Evolutionary conservation across 2,329 filamentous ascomycete species (phyloP).

Genomic region (Penicillium freii): DNA sequence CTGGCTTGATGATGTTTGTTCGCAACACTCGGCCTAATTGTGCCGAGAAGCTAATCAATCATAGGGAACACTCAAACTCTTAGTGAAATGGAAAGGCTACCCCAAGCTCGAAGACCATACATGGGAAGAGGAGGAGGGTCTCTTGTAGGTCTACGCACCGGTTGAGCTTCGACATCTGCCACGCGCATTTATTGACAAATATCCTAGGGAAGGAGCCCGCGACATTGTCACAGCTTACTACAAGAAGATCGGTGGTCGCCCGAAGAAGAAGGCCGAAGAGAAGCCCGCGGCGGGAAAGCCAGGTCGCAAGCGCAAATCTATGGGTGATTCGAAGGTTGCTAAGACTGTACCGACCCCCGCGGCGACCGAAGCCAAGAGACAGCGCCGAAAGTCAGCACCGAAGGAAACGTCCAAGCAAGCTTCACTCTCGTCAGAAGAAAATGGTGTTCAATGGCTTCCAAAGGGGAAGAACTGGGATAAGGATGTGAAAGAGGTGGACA

Average conservation of each 20-base stretch:
- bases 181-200: slow-evolving; percentile 17
- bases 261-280: slow-evolving; percentile 27
- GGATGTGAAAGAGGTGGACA: slow-evolving; percentile 43
- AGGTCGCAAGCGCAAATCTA: slow-evolving; percentile 37
- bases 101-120: slow-evolving; percentile 45
- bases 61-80: slow-evolving; percentile 40
- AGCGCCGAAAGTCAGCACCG: slow-evolving; percentile 27
- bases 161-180: neutral
- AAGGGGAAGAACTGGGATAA: slow-evolving; percentile 45
- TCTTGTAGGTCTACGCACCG: slow-evolving; percentile 33
- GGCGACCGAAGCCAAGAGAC: slow-evolving; percentile 26
- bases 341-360: slow-evolving; percentile 20
- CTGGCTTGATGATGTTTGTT: slow-evolving; percentile 36
- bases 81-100: slow-evolving; percentile 51
- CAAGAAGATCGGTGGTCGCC: slow-evolving; percentile 42
- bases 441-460: slow-evolving; percentile 38
- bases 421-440: slow-evolving; percentile 12
- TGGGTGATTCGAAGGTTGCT: slow-evolving; percentile 29
- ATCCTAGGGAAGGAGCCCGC: slow-evolving; percentile 38
- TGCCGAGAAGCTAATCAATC: slow-evolving; percentile 17
- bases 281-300: slow-evolving; percentile 16
- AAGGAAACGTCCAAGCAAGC: slow-evolving; percentile 19
- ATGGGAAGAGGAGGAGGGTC: slow-evolving; percentile 47
- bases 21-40: neutral
- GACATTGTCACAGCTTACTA: slow-evolving; percentile 45